Evolutionary conservation across 768 basidiomycete species (phyloP), one percentile per base, ranked within the genome.

Genomic region (Psilocybe cyanescens): DNA sequence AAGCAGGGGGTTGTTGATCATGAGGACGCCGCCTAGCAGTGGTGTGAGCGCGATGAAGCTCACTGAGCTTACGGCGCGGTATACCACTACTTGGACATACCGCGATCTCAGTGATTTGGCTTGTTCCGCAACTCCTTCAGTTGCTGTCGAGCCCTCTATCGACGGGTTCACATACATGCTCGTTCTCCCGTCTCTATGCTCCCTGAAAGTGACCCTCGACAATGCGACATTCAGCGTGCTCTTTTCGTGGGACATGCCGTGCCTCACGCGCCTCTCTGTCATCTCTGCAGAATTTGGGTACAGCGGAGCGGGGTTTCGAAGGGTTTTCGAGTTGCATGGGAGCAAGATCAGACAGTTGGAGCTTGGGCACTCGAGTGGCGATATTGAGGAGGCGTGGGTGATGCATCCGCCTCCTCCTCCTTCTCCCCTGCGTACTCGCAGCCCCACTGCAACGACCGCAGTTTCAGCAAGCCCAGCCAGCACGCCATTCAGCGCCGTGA

Each of bases 201-300:
- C 89, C 1, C 81, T 92, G 53, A 91, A 90, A 70, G 81, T 87
- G 3, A 86, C 87, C 1, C 79, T 92, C 39, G 88, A 90, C 74
- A 87, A 90, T 62, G 83, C 83, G 4, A 90, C 89, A 4, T 90
- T 91, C 61, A 78, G 81, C 3, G 83, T 88, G 9, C 83, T 91
- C 24, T 80, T 89, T 0, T 76, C 77, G 3, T 92, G 90, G 90
- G 72, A 75, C 63, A 85, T 92, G 81, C 90, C 90, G 2, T 68
- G 64, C 6, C 78, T 92, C 49, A 78, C 77, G 29, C 85, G 88
- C 66, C 80, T 92, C 28, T 89, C 84, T 3, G 87, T 92, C 30
- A 76, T 91, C 41, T 84, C 86, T 8, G 83, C 88, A 9, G 90
- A 92, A 72, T 91, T 90, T 65, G 82, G 80, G 55, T 90, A 90